Base-by-base conservation (phyloP, 2,329 filamentous ascomycete genomes). In the Macrophomina pseudophaseolina region DNA sequence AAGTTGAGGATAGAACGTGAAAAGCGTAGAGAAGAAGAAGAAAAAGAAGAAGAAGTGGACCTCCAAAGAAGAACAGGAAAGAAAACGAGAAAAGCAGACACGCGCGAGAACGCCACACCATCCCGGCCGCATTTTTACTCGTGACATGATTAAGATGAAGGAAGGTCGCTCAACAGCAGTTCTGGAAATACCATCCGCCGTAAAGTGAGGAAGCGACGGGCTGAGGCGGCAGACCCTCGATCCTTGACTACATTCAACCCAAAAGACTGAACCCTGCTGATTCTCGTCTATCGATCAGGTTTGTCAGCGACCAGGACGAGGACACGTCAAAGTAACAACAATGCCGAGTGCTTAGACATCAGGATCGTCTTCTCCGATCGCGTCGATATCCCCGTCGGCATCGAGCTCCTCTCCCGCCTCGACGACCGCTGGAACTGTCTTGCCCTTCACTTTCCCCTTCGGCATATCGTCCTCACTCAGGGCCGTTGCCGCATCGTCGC, bases 331-430 rank as follows among this genome's bases (percentile, higher is more conserved):
- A 7, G 28, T n/a, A 2, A 18, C 14, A 33, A 46, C 9, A 14
- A 8, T 48, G 33, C 4, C 35, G 23, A 12, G 6, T 9, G 40
- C 3, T 53, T 38, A 66, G 42, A 60, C 54, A 49, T 67, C 65
- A 8, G 59, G 58, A 32, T 67, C 65, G n/a, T 63, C 65, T n/a
- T 67, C 65, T 16, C 65, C 65, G 3, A 63, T 40, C 12, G 65
- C 65, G 32, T 67, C 65, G 32, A 67, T 33, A 18, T 67, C 65
- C 1, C 65, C 71, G 4, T 73, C 74, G 5, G 71, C 75, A 42
- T 74, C 74, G 7, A 71, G 71, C 32, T 74, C 74, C 2, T 75
- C 71, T 38, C 75, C 75, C 44, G 75, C 74, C 9, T 77, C 75
- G 44, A 72, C 73, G 2, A 67, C 69, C 14, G 66, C 68, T 18